Conservation (phyloP, 1,284 basidiomycete genomes). For the Pholiota adiposa region DNA sequence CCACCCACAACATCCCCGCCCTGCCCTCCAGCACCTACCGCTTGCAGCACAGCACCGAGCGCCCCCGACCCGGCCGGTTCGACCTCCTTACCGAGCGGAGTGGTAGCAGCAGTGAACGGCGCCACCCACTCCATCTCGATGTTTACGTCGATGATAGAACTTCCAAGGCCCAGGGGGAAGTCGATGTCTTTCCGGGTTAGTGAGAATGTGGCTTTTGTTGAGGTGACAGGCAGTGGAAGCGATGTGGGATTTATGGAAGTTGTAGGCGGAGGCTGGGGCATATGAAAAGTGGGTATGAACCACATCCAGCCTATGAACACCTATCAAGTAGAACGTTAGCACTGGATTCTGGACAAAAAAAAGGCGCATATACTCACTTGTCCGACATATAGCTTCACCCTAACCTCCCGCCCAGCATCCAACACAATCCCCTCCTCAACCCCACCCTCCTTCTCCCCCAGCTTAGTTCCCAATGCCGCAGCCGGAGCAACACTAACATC, state of each 20-base stretch:
- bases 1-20: background rate
- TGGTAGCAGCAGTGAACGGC: too few species aligned
- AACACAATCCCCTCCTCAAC: slow-evolving; percentile 64
- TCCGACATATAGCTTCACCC: slow-evolving; percentile 80
- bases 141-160: slow-evolving; percentile 65
- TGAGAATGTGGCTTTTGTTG: slow-evolving; percentile 36
- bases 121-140: slow-evolving; percentile 53
- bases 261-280: slow-evolving; percentile 51
- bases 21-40: slow-evolving; percentile 24
- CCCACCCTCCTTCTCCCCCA: too few species aligned
- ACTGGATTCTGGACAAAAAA: background rate
- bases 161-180: slow-evolving; percentile 76
- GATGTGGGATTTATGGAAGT: background rate
- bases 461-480: too few species aligned
- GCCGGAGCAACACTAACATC: slow-evolving; percentile 34
- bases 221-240: slow-evolving; percentile 10
- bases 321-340: slow-evolving; percentile 32
- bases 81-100: too few species aligned
- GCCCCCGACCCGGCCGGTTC: slow-evolving; percentile 24
- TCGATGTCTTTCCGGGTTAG: slow-evolving; percentile 69
- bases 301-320: slow-evolving; percentile 83
- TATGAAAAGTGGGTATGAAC: slow-evolving; percentile 84
- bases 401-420: slow-evolving; percentile 71
- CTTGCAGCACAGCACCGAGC: slow-evolving; percentile 31
- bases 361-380: slow-evolving; percentile 58